Conservation (phyloP, 345 rosid genomes). For the Turnera subulata region DNA sequence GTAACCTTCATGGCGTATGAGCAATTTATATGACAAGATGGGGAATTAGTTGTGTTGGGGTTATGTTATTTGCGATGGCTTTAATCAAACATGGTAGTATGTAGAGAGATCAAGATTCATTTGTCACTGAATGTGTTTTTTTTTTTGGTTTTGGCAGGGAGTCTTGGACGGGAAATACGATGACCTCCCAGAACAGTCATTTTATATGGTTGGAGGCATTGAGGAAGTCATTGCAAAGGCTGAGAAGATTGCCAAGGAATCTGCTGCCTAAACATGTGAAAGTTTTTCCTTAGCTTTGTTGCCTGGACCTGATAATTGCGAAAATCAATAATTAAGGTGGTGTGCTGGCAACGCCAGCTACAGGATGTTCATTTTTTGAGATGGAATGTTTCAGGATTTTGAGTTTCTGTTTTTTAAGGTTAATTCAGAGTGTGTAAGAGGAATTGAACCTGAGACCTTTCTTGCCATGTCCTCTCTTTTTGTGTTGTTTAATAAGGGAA, state of each 20-base stretch:
- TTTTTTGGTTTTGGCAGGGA: constrained; percentile 38
- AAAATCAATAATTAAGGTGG: constrained; percentile 20
- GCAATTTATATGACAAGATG: no score
- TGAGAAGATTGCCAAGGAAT: constrained; percentile 73
- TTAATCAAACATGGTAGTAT: no score
- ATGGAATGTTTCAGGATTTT: background rate
- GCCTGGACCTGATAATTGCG: constrained; percentile 8
- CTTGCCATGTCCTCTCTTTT: constrained; percentile 8
- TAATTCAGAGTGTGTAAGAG: constrained; percentile 17
- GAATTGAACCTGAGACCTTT: constrained; percentile 11
- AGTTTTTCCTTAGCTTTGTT: constrained; percentile 1
- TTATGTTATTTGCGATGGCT: no score
- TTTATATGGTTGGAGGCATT: constrained; percentile 86
- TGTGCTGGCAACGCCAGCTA: constrained; percentile 15
- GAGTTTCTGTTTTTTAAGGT: constrained; percentile 10
- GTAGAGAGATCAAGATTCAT: no score
- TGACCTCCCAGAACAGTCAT: constrained; percentile 76
- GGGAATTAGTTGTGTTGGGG: no score
- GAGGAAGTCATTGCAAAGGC: constrained; percentile 86
- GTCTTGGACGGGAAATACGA: constrained; percentile 84
- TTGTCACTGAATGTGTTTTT: background rate
- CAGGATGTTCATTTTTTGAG: constrained; percentile 28
- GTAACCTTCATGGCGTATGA: no score
- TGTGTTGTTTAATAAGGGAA: constrained; percentile 15
- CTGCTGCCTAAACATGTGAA: constrained; percentile 32